These are phyloP conservation scores for Cladophialophora immunda DNA, from an alignment of 2,329 filamentous ascomycete species.

Conservation along the genomic window DNA sequence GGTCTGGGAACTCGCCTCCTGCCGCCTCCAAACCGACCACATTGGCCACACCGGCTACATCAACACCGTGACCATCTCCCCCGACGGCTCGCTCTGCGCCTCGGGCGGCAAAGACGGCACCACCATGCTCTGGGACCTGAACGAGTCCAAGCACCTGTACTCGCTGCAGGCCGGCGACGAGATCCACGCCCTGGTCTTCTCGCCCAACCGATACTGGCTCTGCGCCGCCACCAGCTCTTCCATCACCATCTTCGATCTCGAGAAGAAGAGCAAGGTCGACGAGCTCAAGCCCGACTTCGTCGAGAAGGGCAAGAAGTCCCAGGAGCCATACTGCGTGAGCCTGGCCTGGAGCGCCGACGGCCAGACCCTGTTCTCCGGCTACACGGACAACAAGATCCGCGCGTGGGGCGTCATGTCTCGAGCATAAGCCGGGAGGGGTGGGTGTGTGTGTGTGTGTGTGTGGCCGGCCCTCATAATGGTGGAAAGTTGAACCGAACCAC, in stretches of 20 bases:
- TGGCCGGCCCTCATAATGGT: too few species aligned
- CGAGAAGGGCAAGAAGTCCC: conserved; percentile 97
- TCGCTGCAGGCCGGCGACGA: conserved; percentile 99
- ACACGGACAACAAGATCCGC: conserved; percentile 99
- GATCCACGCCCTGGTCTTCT: conserved; percentile 99
- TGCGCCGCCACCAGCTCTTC: conserved; percentile 95
- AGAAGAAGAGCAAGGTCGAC: conserved; percentile 92
- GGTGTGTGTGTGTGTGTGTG: too few species aligned
- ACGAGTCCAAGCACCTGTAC: conserved; percentile 99
- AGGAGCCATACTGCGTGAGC: conserved; percentile 96
- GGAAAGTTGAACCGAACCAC: too few species aligned
- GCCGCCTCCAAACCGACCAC: conserved; percentile 99
- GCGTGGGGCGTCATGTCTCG: conserved; percentile 98
- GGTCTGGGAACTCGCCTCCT: conserved; percentile 99
- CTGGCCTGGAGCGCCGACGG: conserved; percentile 98
- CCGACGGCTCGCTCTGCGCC: conserved; percentile 97
- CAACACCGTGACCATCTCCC: conserved; percentile 99
- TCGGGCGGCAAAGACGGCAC: conserved; percentile 99
- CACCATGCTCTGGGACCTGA: conserved; percentile 99
- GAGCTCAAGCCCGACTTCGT: conserved; percentile 99
- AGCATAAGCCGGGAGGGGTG: conserved; percentile 63
- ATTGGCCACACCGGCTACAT: conserved; percentile 99
- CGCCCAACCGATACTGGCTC: conserved; percentile 99
- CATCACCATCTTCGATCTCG: conserved; percentile 99
- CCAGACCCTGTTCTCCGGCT: conserved; percentile 99